A percentile compares a stretch with the other conserved stretches of the same genome.
These are phyloP conservation scores for Magnaporthales sp. DNA, from an alignment of 2,329 filamentous ascomycete genomes.

Conservation along the genomic window DNA sequence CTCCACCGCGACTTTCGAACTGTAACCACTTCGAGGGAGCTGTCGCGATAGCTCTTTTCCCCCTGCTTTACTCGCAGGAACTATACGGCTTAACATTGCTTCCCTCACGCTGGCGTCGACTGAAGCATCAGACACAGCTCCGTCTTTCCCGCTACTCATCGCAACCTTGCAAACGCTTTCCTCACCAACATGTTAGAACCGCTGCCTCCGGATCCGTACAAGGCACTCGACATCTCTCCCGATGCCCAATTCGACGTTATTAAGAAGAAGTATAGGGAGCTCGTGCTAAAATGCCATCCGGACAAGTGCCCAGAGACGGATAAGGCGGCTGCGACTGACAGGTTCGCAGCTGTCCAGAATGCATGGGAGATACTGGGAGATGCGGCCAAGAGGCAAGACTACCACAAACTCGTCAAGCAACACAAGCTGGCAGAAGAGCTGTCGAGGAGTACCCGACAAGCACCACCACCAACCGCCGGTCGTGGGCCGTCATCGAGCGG, in stretches of 20 bases:
- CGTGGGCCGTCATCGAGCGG: background rate
- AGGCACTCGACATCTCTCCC: constrained; percentile 62
- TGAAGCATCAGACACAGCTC: background rate
- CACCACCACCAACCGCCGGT: background rate
- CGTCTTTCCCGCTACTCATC: background rate
- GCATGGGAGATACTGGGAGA: constrained; percentile 6
- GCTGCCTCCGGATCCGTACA: constrained; percentile 67
- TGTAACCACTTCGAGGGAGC: background rate
- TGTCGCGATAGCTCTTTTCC: background rate
- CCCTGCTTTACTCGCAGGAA: background rate
- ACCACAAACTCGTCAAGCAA: constrained; percentile 7
- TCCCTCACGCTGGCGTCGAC: constrained; percentile 6
- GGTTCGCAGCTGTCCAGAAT: constrained; percentile 2
- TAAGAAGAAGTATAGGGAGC: constrained; percentile 72
- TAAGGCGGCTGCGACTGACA: constrained; percentile 1
- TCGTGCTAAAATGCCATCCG: constrained; percentile 81
- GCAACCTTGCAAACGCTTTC: background rate
- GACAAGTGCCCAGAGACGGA: constrained; percentile 49
- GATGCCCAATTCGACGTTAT: constrained; percentile 65
- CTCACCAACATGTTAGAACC: constrained; percentile 33
- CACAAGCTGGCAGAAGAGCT: constrained; percentile 4
- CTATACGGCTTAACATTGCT: background rate
- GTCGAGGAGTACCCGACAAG: background rate
- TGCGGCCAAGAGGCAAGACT: background rate
- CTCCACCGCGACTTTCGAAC: background rate